Base-by-base conservation (phyloP, 345 rosid species). In the Microthlaspi erraticum region DNA sequence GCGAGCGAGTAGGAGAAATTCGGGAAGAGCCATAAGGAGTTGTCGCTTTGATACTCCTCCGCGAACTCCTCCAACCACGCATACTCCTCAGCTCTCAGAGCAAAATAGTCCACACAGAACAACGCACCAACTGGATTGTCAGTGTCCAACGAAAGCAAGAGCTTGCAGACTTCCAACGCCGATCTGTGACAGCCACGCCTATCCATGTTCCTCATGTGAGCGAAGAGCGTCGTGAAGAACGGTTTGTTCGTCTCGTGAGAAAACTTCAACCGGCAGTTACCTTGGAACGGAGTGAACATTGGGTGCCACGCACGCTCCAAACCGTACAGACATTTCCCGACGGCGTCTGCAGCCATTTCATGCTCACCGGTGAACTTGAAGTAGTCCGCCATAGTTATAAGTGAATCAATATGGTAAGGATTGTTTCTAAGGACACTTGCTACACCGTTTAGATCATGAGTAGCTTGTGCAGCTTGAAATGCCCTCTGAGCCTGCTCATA, bases 291-390 rank as follows among this genome's bases (percentile, higher is more conserved):
- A 63, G 87, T 81, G 76, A 90, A 90, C 91, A 79, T 81, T 12
- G 95, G 88, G 78, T 83, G 91, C 96, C 98, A 92, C 0, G 93
- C 95, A 54, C 98, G 91, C 81, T 92, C 93, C 79, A 87, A 60
- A 39, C 86, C 98, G 70, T 88, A 90, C 71, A 92, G 78, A 78
- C 95, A 82, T 82, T 88, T 92, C 1, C 84, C 88, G 58, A 85
- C 74, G 43, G 95, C 83, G 82, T 92, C 96, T 17, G 95, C 93
- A 39, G 98, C 77, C 89, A 84, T 84, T 72, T 90, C 91, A 72
- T 88, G 91, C 64, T 92, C 98, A 20, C 93, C 96, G 45, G 58
- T 82, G 68, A 92, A 86, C 79, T 81, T 90, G 56, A 90, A 90
- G 79, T 90, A 92, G 54, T 92, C 98, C 1, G 98, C 94, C 84